A percentile compares a stretch with the other conserved stretches of the same genome.
phyloP scores from a whole-genome alignment of 1,139 yeast genomes.

The Lodderomyces jiufengensis region DNA sequence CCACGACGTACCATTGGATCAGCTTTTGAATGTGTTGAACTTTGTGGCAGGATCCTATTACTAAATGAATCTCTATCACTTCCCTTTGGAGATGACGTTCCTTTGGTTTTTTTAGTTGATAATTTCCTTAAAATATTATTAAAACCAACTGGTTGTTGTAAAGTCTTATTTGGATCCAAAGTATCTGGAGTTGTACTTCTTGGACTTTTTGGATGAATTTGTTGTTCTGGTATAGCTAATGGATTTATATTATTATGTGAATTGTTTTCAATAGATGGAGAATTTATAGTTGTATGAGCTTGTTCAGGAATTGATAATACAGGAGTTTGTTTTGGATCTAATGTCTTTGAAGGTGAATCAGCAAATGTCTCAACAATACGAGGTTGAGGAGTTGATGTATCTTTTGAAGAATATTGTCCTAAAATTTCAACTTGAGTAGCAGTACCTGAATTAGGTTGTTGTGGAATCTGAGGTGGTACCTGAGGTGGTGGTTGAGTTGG shows the following conservation, averaged over 20 bases:
- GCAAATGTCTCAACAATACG: constrained; percentile 11
- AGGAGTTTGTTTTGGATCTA: constrained; percentile 18
- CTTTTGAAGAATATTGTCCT: constrained; percentile 9
- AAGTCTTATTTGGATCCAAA: constrained; percentile 30
- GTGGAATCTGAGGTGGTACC: constrained; percentile 7
- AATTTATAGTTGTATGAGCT: constrained; percentile 49
- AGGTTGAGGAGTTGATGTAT: constrained; percentile 10
- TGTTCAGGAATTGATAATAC: constrained; percentile 57
- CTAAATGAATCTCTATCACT: constrained; percentile 9
- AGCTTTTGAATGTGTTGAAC: constrained; percentile 13
- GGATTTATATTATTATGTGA: constrained; percentile 11
- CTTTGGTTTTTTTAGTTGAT: constrained; percentile 32
- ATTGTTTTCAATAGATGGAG: constrained; percentile 21
- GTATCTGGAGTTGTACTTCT: constrained; percentile 25
- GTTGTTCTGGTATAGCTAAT: constrained; percentile 28
- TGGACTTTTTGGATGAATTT: constrained; percentile 35
- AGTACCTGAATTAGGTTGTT: constrained; percentile 10
- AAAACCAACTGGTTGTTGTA: constrained; percentile 24
- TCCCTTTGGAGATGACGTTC: constrained; percentile 11
- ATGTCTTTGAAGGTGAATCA: constrained; percentile 14
- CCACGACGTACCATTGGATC: constrained; percentile 59
- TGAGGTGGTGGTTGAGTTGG: constrained; percentile 13
- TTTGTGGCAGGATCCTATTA: constrained; percentile 7
- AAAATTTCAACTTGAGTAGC: constrained; percentile 15
- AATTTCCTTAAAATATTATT: constrained; percentile 39